Evolutionary conservation across 352 stramenopile species (phyloP), one percentile per base, ranked within the genome.

Genomic region (Pythium coloratum): DNA sequence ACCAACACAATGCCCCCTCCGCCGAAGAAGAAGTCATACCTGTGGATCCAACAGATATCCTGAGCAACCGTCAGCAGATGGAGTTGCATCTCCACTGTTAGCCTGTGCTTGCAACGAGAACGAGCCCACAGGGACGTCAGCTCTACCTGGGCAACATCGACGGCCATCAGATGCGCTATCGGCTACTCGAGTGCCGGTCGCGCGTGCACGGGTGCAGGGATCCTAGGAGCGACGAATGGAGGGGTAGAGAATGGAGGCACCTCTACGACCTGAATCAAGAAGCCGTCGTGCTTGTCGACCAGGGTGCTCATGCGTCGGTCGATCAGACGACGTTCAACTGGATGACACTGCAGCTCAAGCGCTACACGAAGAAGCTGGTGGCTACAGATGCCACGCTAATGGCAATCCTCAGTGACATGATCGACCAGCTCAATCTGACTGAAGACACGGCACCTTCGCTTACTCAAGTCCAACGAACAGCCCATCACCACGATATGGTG

Each of bases 351-450:
- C 14, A 44, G 24, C 20, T 67, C 20, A 67, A n/a, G 30, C 60
- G 51, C 24, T 53, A 55, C 26, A 67, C 60, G 12, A 59, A 24
- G 34, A 60, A 46, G 3, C 14, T 42, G 34, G 49, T 24, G 6
- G 51, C 49, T 3, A 42, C 32, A 12, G 49, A 50, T n/a, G 34
- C 50, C 49, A 68, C 12, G 26, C 62, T 40, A 2, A 62, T 62
- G 24, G 30, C 20, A 6, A 68, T 68, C n/a, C 26, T 61, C 8
- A 49, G 16, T 42, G 38, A 47, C 5, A 47, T 62, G 53, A 18
- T 68, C 26, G 42, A 61, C 14, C n/a, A 62, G 54, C 33, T 68
- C 51, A 59, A 68, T 6, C 32, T 68, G 38, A 57, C 36, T 7
- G 3, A 47, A 20, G 53, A 62, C 26, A 68, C 62, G 30, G 38